A percentile compares a stretch with the other conserved stretches of the same genome.
Conservation (phyloP, 2,329 filamentous ascomycete genomes). For the Ophiocordyceps camponoti-saundersi region DNA sequence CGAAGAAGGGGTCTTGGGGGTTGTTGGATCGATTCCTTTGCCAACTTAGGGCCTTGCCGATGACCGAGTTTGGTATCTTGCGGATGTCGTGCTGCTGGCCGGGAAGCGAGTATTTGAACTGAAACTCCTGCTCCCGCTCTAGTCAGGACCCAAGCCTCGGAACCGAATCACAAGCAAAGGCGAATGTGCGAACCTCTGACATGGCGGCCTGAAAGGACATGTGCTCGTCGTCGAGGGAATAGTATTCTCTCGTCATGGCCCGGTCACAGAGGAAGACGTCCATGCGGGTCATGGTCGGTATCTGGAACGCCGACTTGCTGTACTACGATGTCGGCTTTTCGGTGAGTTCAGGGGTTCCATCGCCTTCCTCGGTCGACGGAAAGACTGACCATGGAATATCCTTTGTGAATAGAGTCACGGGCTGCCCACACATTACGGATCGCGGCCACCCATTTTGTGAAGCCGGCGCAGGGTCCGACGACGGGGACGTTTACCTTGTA, state of each 20-base stretch:
- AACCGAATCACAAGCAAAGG: neutral
- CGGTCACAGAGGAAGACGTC: slow-evolving; percentile 5
- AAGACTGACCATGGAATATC: slow-evolving; percentile 2
- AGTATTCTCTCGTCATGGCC: slow-evolving; percentile 4
- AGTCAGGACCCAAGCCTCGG: neutral
- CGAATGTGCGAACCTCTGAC: slow-evolving; percentile 1
- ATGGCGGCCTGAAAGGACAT: slow-evolving; percentile 4
- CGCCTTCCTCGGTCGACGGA: neutral
- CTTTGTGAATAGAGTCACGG: slow-evolving; percentile 3
- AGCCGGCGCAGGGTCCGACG: slow-evolving; percentile 2
- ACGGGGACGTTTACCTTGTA: slow-evolving; percentile 4
- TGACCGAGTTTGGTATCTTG: slow-evolving; percentile 3
- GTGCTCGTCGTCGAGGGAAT: slow-evolving; percentile 3
- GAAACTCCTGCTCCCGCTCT: slow-evolving; percentile 2
- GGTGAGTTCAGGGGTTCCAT: neutral
- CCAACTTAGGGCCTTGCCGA: slow-evolving; percentile 5
- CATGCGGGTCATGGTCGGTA: slow-evolving; percentile 5
- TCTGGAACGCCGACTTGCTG: slow-evolving; percentile 3
- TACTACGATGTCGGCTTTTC: neutral
- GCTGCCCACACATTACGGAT: slow-evolving; percentile 3
- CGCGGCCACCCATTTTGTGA: slow-evolving; percentile 5
- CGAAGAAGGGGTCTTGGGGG: slow-evolving; percentile 3
- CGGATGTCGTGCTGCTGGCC: slow-evolving; percentile 2
- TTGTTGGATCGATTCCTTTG: slow-evolving; percentile 4
- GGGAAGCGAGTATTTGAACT: slow-evolving; percentile 3